Conservation (phyloP, 1,284 basidiomycete genomes). For the Puccinia horiana region DNA sequence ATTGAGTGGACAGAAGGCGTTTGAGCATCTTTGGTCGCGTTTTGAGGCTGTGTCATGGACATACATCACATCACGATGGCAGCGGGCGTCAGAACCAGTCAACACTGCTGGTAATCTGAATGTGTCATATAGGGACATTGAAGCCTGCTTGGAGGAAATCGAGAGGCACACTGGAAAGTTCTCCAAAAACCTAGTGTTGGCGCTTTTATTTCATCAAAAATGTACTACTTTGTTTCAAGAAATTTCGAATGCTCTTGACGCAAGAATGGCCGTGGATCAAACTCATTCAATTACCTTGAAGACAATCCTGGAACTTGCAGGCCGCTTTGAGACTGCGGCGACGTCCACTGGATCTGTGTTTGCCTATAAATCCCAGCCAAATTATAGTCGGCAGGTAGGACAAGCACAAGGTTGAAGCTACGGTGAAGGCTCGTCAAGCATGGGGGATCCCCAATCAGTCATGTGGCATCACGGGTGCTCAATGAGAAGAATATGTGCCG, state of each 20-base stretch:
- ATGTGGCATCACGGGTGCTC: not conserved
- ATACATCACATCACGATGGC: not conserved
- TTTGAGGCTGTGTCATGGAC: not conserved
- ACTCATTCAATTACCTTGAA: not conserved
- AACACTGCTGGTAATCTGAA: not conserved
- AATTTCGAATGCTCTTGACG: slow-evolving; percentile 2
- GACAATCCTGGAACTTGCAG: not conserved
- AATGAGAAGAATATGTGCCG: not conserved
- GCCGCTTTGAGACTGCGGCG: not conserved
- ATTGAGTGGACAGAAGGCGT: not conserved
- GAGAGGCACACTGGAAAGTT: not conserved
- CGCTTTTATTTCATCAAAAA: not conserved
- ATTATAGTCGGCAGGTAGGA: not conserved
- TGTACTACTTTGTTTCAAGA: not conserved
- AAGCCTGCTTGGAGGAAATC: not conserved
- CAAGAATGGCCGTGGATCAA: not conserved
- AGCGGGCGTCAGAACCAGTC: not conserved
- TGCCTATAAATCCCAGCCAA: not conserved
- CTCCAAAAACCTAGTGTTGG: not conserved
- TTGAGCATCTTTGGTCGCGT: not conserved
- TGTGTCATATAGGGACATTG: not conserved
- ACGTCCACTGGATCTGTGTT: not conserved
- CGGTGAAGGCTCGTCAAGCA: not conserved
- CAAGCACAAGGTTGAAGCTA: too few species aligned
- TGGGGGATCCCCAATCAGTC: not conserved